These are phyloP conservation scores for Coprinopsis sp. DNA, from an alignment of 768 basidiomycete species.

Conservation along the genomic window DNA sequence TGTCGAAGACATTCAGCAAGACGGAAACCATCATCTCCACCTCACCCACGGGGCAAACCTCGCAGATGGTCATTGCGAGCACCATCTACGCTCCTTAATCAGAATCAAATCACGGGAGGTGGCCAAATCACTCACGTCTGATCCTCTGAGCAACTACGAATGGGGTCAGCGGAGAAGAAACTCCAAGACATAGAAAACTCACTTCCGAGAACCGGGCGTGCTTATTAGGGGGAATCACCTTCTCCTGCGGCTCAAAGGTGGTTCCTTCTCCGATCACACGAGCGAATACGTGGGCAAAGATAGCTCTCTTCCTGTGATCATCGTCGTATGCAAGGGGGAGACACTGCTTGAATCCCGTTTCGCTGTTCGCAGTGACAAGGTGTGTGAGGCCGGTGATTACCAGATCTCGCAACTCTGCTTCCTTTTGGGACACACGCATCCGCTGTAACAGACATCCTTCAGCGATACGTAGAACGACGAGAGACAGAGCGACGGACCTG, in stretches of 20 bases:
- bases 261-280: constrained; percentile 77
- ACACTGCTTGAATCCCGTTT: constrained; percentile 86
- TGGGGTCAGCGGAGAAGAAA: constrained; percentile 3
- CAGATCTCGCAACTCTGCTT: constrained; percentile 64
- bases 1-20: constrained; percentile 82
- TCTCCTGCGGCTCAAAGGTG: constrained; percentile 63
- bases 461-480: neutral
- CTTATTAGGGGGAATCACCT: constrained; percentile 39
- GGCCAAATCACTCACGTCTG: constrained; percentile 51
- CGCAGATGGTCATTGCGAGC: constrained; percentile 81
- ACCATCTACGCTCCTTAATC: constrained; percentile 45
- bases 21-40: constrained; percentile 84
- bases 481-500: constrained; percentile 28
- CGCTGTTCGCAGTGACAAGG: constrained; percentile 78
- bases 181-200: constrained; percentile 16
- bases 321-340: constrained; percentile 72
- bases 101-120: neutral
- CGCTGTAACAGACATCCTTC: constrained; percentile 24
- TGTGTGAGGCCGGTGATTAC: constrained; percentile 79
- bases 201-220: constrained; percentile 60
- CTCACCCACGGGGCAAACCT: constrained; percentile 74
- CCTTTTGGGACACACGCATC: constrained; percentile 42
- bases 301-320: constrained; percentile 64
- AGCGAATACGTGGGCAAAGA: constrained; percentile 83
- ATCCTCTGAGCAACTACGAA: constrained; percentile 67